Evolutionary conservation across 805 yeast genomes (phyloP).

Genomic region (Schizosaccharomyces octosporus): DNA sequence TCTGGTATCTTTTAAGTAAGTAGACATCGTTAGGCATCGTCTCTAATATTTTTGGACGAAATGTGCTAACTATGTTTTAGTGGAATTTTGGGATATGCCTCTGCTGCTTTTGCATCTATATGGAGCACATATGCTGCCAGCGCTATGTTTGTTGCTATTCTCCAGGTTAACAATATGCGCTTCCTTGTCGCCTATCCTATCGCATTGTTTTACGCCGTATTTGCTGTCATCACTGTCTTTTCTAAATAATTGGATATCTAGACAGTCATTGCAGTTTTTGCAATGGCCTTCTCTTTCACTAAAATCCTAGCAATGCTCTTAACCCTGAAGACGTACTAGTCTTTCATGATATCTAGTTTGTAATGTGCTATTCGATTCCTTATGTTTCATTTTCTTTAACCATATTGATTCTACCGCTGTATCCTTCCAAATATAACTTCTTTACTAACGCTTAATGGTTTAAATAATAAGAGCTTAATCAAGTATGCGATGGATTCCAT

Average conservation of each 20-base stretch:
- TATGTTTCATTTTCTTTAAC: too few species aligned
- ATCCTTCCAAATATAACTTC: too few species aligned
- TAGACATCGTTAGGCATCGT: neutral
- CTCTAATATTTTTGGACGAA: neutral
- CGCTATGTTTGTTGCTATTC: constrained; percentile 69
- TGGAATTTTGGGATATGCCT: neutral
- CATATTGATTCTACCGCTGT: too few species aligned
- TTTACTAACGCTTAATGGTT: too few species aligned
- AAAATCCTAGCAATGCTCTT: too few species aligned
- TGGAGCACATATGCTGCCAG: constrained; percentile 92
- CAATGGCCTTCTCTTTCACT: too few species aligned
- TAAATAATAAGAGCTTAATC: too few species aligned
- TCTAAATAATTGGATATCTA: constrained; percentile 16
- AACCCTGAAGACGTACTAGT: too few species aligned
- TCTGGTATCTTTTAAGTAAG: constrained; percentile 32
- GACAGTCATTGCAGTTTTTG: neutral
- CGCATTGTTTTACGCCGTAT: constrained; percentile 71
- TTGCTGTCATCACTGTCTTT: constrained; percentile 88
- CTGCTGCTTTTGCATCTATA: constrained; percentile 15
- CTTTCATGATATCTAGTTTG: too few species aligned
- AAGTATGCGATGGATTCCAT: too few species aligned
- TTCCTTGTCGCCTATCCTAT: constrained; percentile 82
- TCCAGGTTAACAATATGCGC: constrained; percentile 65
- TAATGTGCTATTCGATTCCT: too few species aligned
- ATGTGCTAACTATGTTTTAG: neutral